Evolutionary conservation across 106 monocot species (phyloP).

Genomic region (Acorus gramineus): DNA sequence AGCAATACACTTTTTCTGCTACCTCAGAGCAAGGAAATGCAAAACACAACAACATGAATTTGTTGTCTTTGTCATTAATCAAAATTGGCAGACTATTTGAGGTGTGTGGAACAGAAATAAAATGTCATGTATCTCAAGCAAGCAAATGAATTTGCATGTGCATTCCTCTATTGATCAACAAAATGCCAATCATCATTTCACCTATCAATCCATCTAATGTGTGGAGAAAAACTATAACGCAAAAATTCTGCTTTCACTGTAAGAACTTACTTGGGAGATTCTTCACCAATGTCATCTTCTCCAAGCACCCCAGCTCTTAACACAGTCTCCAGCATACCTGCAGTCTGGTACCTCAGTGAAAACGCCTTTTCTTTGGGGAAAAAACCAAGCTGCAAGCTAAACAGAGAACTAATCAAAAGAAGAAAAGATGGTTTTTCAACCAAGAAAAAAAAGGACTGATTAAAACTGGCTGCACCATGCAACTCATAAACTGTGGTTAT

Average conservation of each 20-base stretch:
- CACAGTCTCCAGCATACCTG: slow-evolving; percentile 90
- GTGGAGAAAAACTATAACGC: background rate
- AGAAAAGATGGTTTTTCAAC: slow-evolving; percentile 4
- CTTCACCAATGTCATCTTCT: slow-evolving; percentile 93
- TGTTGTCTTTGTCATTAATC: too few species aligned
- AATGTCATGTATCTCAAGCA: too few species aligned
- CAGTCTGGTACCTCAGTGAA: slow-evolving; percentile 91
- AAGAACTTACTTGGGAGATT: slow-evolving; percentile 58
- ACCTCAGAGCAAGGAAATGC: too few species aligned
- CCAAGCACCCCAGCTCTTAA: slow-evolving; percentile 87
- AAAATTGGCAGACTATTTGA: too few species aligned
- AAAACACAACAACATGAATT: background rate
- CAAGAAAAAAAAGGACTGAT: background rate
- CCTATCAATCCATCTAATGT: too few species aligned
- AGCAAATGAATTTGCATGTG: too few species aligned
- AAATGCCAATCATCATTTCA: too few species aligned
- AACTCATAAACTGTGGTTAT: too few species aligned
- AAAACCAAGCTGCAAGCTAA: slow-evolving; percentile 79
- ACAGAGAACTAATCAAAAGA: slow-evolving; percentile 9
- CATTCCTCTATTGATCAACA: too few species aligned
- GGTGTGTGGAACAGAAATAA: too few species aligned
- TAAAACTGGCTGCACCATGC: background rate
- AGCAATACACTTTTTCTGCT: too few species aligned
- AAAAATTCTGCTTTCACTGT: background rate
- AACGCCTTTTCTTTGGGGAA: slow-evolving; percentile 80